Evolutionary conservation across 1,284 basidiomycete species (phyloP), one percentile per base, ranked within the genome.

Genomic region (Malassezia sympodialis): DNA sequence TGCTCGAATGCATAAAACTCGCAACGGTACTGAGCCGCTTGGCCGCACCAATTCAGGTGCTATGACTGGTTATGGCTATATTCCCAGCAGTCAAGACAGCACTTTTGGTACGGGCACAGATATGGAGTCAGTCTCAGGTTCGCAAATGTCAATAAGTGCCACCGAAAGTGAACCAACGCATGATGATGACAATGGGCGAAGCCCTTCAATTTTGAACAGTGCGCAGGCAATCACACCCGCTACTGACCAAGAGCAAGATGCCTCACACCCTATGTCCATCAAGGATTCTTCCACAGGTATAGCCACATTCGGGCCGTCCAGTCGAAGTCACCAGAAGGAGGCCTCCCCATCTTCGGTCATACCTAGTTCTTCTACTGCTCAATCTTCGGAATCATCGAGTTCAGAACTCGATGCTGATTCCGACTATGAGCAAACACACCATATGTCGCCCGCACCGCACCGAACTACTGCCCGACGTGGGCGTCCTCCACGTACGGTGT

Each of bases 81-180:
- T 72, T 27, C 62, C 68, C 0, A 62, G 68, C 17, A 72, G 69
- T 54, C 61, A 66, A 45, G 68, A 69, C 45, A 69, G 65, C 31
- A 65, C 64, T 0, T 28, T 72, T 32, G 65, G 62, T 26, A 35
- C 50, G 11, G 48, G 43, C 35, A 40, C 35, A 12, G 45, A 52
- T 21, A 46, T 12, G 11, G 49, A 52, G 14, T 49, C 56, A 3
- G 21, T 27, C n/a, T 19, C 6, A 3, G 40, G 40, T 35, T 53
- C 46, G 21, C 40, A 37, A 21, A 45, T 52, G 46, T 57, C 55
- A 15, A 50, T 43, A 7, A 59, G 63, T 37, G 40, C 50, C 14
- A 52, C 42, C 8, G 60, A 55, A 7, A 63, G 59, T 44, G 62
- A 62, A 28, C 53, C 27, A 8, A 14, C 15, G 1, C 49, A 28